phyloP scores from a whole-genome alignment of 176 grass and related monocot genomes.

The Triticum aestivum region IWGSC_CS_RefSeq_v2.1 NC_057802.1:104805138-104805637 shows the following conservation, averaged over 20 bases:
- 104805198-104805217: slow-evolving; percentile 34
- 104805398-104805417: slow-evolving; percentile 49
- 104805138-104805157: background rate
- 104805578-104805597: slow-evolving; percentile 41
- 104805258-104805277: slow-evolving; percentile 63
- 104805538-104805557: slow-evolving; percentile 46
- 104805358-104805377: slow-evolving; percentile 46
- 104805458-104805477: slow-evolving; percentile 4
- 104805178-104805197: slow-evolving; percentile 44
- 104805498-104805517: background rate
- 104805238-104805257: slow-evolving; percentile 29
- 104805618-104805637: slow-evolving; percentile 51
- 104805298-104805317: background rate
- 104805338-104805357: slow-evolving; percentile 52
- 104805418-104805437: slow-evolving; percentile 34
- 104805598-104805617: slow-evolving; percentile 24
- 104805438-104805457: slow-evolving; percentile 35
- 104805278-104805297: slow-evolving; percentile 39
- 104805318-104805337: slow-evolving; percentile 50
- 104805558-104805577: slow-evolving; percentile 54
- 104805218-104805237: slow-evolving; percentile 39
- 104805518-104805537: slow-evolving; percentile 47
- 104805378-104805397: slow-evolving; percentile 33
- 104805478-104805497: background rate
- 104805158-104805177: slow-evolving; percentile 22